These are phyloP conservation scores for Eugenia klotzschiana DNA, from an alignment of 441 rosid genomes.

Conservation along the genomic window DNA sequence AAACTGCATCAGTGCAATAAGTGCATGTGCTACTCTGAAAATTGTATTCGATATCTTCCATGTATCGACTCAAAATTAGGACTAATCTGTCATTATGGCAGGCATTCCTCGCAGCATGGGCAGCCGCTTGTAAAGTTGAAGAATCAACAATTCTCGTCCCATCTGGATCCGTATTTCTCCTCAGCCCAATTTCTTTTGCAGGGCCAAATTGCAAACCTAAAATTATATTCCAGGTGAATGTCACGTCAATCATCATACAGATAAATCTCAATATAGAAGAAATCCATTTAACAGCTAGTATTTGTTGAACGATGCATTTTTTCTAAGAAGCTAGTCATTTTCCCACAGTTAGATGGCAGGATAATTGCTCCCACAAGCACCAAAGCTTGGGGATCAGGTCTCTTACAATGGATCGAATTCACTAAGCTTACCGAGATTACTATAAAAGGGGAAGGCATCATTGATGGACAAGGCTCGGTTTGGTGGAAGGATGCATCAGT, in stretches of 20 bases:
- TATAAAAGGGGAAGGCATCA: neutral
- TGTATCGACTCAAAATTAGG: neutral
- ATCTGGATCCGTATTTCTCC: neutral
- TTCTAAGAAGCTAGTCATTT: neutral
- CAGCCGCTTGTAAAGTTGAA: neutral
- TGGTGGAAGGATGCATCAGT: neutral
- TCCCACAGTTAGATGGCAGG: slow-evolving; percentile 1
- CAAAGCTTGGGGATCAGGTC: neutral
- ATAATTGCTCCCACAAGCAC: slow-evolving; percentile 3
- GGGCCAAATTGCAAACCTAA: neutral
- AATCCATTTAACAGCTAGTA: neutral
- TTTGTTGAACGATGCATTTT: neutral
- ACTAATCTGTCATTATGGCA: neutral
- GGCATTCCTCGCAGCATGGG: neutral
- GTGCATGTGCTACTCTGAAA: neutral
- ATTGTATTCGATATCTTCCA: neutral
- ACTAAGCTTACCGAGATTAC: neutral
- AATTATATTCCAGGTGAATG: neutral
- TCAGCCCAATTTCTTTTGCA: neutral
- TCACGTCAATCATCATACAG: neutral
- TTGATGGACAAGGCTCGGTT: slow-evolving; percentile 5
- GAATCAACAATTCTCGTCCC: neutral
- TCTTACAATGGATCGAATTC: slow-evolving; percentile 4
- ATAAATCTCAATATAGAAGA: neutral
- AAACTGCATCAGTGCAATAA: neutral